These are phyloP conservation scores for Dentiscutata heterogama DNA, from an alignment of 371 early-diverging fungal species.

Conservation along the genomic window DNA sequence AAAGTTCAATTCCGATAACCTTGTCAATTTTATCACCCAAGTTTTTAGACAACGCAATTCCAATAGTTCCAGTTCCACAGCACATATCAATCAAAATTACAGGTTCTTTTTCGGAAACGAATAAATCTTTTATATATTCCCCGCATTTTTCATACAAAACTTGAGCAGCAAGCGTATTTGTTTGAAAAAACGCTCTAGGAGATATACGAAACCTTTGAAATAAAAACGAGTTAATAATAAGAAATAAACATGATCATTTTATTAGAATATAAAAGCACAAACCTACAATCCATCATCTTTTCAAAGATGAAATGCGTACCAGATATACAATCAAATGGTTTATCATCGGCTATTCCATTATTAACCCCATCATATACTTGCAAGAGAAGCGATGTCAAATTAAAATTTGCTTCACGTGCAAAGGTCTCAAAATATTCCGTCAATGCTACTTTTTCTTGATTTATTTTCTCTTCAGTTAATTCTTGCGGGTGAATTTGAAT, in stretches of 20 bases:
- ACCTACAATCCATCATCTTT: constrained; percentile 65
- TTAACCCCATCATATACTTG: constrained; percentile 66
- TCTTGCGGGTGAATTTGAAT: constrained; percentile 67
- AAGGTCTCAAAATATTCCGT: constrained; percentile 51
- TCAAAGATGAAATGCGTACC: constrained; percentile 76
- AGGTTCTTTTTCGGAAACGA: constrained; percentile 38
- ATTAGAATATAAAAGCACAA: constrained; percentile 39
- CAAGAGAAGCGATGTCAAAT: constrained; percentile 65
- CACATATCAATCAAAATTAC: constrained; percentile 78
- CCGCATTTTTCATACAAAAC: constrained; percentile 67
- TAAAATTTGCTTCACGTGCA: constrained; percentile 42
- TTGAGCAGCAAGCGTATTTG: constrained; percentile 81
- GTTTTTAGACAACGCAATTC: constrained; percentile 75
- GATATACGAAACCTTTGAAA: constrained; percentile 74
- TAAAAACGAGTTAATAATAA: not conserved
- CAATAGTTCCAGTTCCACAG: constrained; percentile 93
- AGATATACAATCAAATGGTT: constrained; percentile 58
- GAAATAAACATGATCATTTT: not conserved
- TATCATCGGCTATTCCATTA: constrained; percentile 68
- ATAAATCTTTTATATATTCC: constrained; percentile 57
- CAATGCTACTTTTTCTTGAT: constrained; percentile 55
- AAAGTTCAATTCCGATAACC: constrained; percentile 85
- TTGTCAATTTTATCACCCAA: constrained; percentile 61
- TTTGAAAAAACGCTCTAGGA: constrained; percentile 83
- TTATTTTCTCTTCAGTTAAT: constrained; percentile 56